Conservation (phyloP, 1,284 basidiomycete genomes). For the Lentinus polychrous region DNA sequence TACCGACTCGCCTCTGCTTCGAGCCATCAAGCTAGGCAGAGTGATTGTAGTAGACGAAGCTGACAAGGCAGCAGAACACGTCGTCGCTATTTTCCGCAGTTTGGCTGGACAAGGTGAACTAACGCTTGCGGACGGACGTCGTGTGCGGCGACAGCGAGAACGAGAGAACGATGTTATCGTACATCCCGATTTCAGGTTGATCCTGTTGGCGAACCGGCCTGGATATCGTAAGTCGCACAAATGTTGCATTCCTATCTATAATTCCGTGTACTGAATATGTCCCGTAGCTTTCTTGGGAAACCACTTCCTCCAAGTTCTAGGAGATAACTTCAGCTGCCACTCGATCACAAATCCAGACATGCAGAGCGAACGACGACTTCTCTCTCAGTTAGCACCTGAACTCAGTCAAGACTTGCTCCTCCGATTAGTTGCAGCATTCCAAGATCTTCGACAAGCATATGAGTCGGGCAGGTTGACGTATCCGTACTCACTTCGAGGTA, state of each 20-base stretch:
- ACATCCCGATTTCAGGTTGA: conserved; percentile 54
- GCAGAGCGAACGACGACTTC: conserved; percentile 48
- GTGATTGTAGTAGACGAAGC: conserved; percentile 63
- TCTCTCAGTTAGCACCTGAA: conserved; percentile 56
- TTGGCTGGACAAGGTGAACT: conserved; percentile 58
- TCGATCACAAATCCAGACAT: conserved; percentile 60
- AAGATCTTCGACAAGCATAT: conserved; percentile 51
- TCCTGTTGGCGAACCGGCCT: conserved; percentile 60
- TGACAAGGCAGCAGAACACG: conserved; percentile 66
- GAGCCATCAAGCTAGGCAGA: conserved; percentile 52
- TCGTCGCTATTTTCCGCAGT: conserved; percentile 62
- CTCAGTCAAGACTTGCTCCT: conserved; percentile 44
- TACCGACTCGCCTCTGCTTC: conserved; percentile 56
- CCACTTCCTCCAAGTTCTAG: conserved; percentile 63
- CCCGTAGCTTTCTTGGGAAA: conserved; percentile 58
- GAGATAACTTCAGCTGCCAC: conserved; percentile 62
- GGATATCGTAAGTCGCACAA: conserved; percentile 58
- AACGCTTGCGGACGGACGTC: conserved; percentile 52
- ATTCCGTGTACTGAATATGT: neutral
- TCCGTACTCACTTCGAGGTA: conserved; percentile 61
- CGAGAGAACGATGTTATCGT: conserved; percentile 49
- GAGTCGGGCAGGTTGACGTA: conserved; percentile 50
- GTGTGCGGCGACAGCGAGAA: conserved; percentile 40
- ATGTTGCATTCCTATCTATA: neutral
- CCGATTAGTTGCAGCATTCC: conserved; percentile 55